Conservation (phyloP, 345 rosid genomes). For the Syzygium oleosum region DNA sequence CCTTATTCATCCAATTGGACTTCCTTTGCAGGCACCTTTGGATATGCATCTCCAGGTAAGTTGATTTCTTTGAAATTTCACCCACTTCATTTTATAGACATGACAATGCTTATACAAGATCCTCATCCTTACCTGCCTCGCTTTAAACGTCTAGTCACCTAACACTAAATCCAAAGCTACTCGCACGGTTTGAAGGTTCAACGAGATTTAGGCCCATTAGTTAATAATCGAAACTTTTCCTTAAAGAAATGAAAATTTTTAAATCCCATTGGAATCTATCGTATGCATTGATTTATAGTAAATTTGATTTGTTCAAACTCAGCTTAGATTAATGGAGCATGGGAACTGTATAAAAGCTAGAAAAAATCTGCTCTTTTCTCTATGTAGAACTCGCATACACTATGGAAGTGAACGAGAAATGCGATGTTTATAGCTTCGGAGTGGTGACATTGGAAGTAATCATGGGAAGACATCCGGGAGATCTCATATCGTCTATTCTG, state of each 20-base stretch:
- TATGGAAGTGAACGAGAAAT: background rate
- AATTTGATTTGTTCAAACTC: background rate
- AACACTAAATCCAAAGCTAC: background rate
- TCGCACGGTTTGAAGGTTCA: background rate
- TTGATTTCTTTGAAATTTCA: background rate
- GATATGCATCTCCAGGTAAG: background rate
- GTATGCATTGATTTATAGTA: too few species aligned
- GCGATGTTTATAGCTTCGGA: background rate
- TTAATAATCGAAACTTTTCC: too few species aligned
- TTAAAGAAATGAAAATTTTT: too few species aligned
- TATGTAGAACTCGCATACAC: conserved; percentile 3
- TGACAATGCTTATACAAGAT: background rate
- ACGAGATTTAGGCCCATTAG: background rate
- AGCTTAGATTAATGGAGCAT: accelerated
- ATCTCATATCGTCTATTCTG: background rate
- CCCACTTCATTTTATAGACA: background rate
- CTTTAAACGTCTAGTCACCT: background rate
- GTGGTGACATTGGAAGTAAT: background rate
- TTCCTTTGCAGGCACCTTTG: background rate
- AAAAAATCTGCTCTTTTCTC: background rate
- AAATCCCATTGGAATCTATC: too few species aligned
- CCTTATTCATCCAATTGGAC: background rate
- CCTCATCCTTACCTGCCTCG: background rate
- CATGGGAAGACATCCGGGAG: background rate
- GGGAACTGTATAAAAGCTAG: background rate